Evolutionary conservation across 2,329 filamentous ascomycete genomes (phyloP).

Genomic region (Colletotrichum coccodes): DNA sequence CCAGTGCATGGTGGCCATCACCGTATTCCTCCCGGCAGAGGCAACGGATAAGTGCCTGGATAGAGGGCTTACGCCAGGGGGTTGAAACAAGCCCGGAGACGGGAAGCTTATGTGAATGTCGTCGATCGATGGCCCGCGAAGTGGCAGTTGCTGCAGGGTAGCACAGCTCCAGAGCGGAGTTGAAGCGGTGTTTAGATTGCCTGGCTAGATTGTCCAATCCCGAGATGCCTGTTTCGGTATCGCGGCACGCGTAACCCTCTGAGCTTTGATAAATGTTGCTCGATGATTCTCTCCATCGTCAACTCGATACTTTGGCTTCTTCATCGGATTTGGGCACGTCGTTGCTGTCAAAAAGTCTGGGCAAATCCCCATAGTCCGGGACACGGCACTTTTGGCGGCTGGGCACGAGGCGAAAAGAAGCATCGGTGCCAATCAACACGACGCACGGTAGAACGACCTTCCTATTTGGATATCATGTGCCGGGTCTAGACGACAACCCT

Average conservation of each 20-base stretch:
- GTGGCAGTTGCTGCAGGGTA: slow-evolving; percentile 12
- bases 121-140: slow-evolving; percentile 11
- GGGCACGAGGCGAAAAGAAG: background rate
- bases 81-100: background rate
- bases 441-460: slow-evolving; percentile 5
- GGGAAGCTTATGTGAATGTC: slow-evolving; percentile 17
- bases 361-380: background rate
- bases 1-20: background rate
- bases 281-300: too few species aligned
- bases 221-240: background rate
- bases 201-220: background rate
- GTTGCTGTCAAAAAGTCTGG: background rate
- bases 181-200: background rate
- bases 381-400: slow-evolving; percentile 16
- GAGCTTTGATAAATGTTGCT: accelerated
- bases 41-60: slow-evolving; percentile 13
- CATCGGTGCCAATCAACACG: background rate
- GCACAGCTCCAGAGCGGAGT: background rate
- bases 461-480: slow-evolving; percentile 21
- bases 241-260: background rate
- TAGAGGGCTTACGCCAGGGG: background rate
- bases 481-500: slow-evolving; percentile 7
- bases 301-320: background rate
- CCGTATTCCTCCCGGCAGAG: background rate
- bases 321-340: background rate